Evolutionary conservation across 331 rosid genomes (phyloP).

Genomic region (Ulmus americana): DNA sequence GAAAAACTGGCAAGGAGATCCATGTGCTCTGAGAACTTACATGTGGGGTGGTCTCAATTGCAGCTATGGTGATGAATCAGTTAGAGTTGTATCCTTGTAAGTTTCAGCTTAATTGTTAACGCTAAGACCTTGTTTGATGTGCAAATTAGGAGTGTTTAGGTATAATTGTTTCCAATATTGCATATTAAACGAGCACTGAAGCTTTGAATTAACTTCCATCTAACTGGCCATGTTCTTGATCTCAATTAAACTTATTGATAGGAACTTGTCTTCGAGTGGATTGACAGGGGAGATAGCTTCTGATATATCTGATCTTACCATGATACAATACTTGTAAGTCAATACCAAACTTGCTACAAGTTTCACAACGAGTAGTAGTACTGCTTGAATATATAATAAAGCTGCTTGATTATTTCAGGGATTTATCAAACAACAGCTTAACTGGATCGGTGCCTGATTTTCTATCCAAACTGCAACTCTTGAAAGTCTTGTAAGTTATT

Average conservation of each 20-base stretch:
- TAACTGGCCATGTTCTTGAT: too few relatives aligned
- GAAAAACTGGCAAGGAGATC: constrained; percentile 34
- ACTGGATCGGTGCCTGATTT: constrained; percentile 24
- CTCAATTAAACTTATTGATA: not conserved
- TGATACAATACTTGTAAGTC: constrained; percentile 23
- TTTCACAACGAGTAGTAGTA: not conserved
- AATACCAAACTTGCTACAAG: not conserved
- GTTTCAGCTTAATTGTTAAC: not conserved
- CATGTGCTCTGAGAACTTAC: constrained; percentile 20
- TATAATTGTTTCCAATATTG: too few relatives aligned
- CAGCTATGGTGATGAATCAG: constrained; percentile 12
- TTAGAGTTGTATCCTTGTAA: constrained; percentile 21
- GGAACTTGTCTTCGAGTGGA: constrained; percentile 27
- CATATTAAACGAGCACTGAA: too few relatives aligned
- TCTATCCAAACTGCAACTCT: constrained; percentile 19
- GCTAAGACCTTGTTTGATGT: too few relatives aligned
- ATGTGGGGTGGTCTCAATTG: constrained; percentile 27
- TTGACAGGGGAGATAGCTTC: constrained; percentile 22
- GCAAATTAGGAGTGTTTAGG: too few relatives aligned
- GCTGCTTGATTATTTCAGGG: constrained; percentile 13
- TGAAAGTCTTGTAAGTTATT: constrained; percentile 25
- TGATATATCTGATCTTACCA: constrained; percentile 19
- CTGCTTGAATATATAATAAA: not conserved
- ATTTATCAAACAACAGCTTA: constrained; percentile 30
- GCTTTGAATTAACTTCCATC: too few relatives aligned